Base-by-base conservation (phyloP, 169 alveolate genomes). In the Miamiensis avidus region DNA sequence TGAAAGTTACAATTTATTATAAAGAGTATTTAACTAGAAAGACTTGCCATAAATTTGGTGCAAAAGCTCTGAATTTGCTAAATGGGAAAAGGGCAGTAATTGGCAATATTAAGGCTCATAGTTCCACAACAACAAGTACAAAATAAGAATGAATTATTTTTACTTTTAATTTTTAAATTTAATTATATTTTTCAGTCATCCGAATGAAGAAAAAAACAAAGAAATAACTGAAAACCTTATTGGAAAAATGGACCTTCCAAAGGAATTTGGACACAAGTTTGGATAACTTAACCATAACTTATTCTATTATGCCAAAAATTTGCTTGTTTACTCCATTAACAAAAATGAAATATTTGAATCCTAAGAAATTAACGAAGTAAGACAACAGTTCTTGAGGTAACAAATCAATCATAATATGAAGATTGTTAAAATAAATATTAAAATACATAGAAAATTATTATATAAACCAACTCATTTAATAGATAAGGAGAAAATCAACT, bases 271-370 rank as follows among this genome's bases (percentile, higher is more conserved):
- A 29, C 4, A 78, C 0, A 85, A 85, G 31, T 85, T 78, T 49
- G 89, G 89, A 0, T 72, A 78, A 25, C 78, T 28, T 27, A 83
- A 81, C 72, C 82, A 76, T 25, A 82, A 75, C 34, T 29, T 76
- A 0, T 88, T 88, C 73, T 76, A 84, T 34, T 79, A 75, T 85
- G 86, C 92, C 29, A 78, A 74, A 69, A 34, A 85, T 32, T 31
- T 72, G 27, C 69, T 79, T 11, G 69, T 85, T 16, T 78, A 73
- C 31, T 75, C 82, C 34, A 76, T 88, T 25, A 90, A 91, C 29
- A 89, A 89, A 65, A 74, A 81, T 30, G 95, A 91, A 82, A 88
- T 85, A 29, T 85, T 88, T 30, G 95, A 91, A 75, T 74, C 72
- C 32, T 89, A 85, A 75, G 93, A 86, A 33, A 83, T 83, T 33